Percentiles rank a stretch among this genome's conserved stretches.
Conservation (phyloP, 495 filamentous ascomycete species). For the Annulohypoxylon nitens region DNA sequence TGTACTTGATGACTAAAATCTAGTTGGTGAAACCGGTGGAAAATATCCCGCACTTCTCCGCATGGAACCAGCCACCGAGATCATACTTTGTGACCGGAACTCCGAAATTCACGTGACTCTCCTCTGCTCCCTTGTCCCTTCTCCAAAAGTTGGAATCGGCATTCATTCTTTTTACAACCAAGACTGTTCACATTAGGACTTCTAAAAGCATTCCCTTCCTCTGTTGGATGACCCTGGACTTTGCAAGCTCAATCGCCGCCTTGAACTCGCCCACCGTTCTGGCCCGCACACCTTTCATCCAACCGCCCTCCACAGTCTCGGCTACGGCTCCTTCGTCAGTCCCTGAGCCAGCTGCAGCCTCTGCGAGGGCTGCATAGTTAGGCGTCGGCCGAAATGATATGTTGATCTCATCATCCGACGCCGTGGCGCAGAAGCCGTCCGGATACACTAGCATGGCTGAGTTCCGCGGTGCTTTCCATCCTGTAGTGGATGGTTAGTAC, state of each 20-base stretch:
- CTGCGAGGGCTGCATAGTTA: conserved; percentile 47
- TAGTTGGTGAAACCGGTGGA: background rate
- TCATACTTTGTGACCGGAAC: no score
- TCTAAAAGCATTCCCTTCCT: conserved; percentile 48
- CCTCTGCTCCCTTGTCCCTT: no score
- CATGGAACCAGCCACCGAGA: no score
- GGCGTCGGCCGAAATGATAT: conserved; percentile 47
- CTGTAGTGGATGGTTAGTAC: conserved; percentile 12
- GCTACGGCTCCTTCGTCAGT: conserved; percentile 21
- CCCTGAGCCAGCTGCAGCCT: conserved; percentile 44
- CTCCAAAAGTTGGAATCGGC: no score
- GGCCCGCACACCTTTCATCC: conserved; percentile 46
- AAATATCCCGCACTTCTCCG: background rate
- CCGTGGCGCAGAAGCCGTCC: conserved; percentile 39
- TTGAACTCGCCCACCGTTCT: conserved; percentile 39
- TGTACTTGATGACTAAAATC: background rate
- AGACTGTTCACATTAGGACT: conserved; percentile 27
- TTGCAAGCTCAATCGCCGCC: conserved; percentile 28
- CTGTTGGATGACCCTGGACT: conserved; percentile 28
- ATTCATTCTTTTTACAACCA: no score
- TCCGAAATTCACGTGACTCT: no score
- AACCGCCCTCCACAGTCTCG: conserved; percentile 13
- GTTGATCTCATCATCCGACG: conserved; percentile 48
- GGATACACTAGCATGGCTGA: conserved; percentile 52
- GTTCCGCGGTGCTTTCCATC: conserved; percentile 56